These are phyloP conservation scores for Tetratostichococcus sp. DNA, from an alignment of 139 green algal species.

Conservation along the genomic window DNA sequence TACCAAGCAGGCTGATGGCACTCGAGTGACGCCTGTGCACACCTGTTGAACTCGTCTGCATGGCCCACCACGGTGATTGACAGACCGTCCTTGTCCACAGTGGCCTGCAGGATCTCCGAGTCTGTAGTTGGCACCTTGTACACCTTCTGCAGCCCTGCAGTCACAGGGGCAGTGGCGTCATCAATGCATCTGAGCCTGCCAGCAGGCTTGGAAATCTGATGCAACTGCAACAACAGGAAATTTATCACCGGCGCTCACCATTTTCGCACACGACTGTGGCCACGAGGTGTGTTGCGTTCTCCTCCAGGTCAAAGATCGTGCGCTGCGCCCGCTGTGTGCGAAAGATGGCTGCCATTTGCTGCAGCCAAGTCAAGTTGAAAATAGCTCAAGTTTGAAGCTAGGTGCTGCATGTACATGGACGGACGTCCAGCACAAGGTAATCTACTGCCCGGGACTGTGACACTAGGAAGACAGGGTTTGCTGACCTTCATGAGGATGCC, in stretches of 20 bases:
- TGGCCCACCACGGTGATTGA: slow-evolving; percentile 53
- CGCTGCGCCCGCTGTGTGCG: slow-evolving; percentile 38
- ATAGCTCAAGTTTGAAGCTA: no score
- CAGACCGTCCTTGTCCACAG: slow-evolving; percentile 53
- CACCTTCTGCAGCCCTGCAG: slow-evolving; percentile 62
- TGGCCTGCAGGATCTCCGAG: slow-evolving; percentile 57
- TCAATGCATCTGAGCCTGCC: no score
- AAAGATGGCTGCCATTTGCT: slow-evolving; percentile 57
- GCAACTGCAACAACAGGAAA: no score
- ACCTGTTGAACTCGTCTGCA: slow-evolving; percentile 53
- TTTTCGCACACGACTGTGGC: slow-evolving; percentile 56
- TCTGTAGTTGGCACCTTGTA: slow-evolving; percentile 51
- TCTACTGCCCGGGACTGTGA: no score
- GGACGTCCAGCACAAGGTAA: no score
- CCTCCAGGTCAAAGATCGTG: slow-evolving; percentile 44
- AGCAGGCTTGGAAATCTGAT: no score
- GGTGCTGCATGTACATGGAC: no score
- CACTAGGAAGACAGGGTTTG: no score
- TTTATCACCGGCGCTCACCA: no score
- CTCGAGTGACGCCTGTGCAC: not conserved
- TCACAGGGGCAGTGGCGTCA: not conserved
- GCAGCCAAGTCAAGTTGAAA: slow-evolving; percentile 6
- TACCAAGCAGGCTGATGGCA: no score
- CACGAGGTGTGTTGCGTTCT: slow-evolving; percentile 14
- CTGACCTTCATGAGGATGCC: slow-evolving; percentile 66